A percentile compares a stretch with the other conserved stretches of the same genome.
phyloP scores from a whole-genome alignment of 441 rosid genomes.

The Hura crepitans region DNA sequence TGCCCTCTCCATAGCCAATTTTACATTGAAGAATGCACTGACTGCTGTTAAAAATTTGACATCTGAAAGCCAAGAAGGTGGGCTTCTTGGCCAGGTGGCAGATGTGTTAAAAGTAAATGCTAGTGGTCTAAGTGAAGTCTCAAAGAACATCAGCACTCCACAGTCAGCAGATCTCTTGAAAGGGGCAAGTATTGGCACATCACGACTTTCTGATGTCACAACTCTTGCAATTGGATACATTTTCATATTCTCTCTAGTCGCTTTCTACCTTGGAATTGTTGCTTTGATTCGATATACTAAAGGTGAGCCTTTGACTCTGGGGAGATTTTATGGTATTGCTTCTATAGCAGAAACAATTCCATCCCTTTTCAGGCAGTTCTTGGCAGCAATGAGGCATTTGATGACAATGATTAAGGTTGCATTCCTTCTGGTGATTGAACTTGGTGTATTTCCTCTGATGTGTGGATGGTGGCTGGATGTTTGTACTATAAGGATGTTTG shows the following conservation, averaged over 20 bases:
- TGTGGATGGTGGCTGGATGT: conserved; percentile 99
- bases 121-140: conserved; percentile 49
- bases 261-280: conserved; percentile 76
- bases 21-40: conserved; percentile 66
- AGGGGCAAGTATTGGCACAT: conserved; percentile 55
- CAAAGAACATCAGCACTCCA: conserved; percentile 50
- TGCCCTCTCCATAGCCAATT: conserved; percentile 66
- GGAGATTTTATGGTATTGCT: conserved; percentile 82
- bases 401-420: conserved; percentile 99
- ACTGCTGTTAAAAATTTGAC: conserved; percentile 73
- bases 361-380: conserved; percentile 83
- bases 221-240: conserved; percentile 92
- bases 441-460: conserved; percentile 98
- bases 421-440: conserved; percentile 92
- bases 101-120: conserved; percentile 61
- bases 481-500: conserved; percentile 93
- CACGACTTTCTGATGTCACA: conserved; percentile 88
- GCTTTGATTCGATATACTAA: conserved; percentile 83
- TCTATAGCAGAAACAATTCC: conserved; percentile 85
- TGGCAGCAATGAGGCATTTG: conserved; percentile 96
- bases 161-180: conserved; percentile 57
- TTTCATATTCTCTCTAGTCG: conserved; percentile 62
- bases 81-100: conserved; percentile 54
- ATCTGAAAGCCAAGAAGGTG: conserved; percentile 59
- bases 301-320: conserved; percentile 86